Evolutionary conservation across 306 rosid species (phyloP).

Genomic region (Glycine soja): DNA sequence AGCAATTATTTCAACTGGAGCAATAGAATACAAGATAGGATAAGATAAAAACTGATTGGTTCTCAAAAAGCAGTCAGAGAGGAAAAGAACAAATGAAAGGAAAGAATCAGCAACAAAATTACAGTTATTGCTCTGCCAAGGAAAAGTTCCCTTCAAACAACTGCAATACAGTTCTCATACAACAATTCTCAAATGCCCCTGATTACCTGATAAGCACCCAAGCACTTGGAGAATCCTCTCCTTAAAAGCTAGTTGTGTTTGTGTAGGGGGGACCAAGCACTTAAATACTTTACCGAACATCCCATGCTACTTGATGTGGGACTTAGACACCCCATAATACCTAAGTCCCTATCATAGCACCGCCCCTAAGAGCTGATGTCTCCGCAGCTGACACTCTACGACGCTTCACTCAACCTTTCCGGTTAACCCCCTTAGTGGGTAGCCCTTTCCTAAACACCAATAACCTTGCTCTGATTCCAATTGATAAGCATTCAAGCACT

Average conservation of each 20-base stretch:
- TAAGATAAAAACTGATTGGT: neutral
- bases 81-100: neutral
- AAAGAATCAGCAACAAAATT: neutral
- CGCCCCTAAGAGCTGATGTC: neutral
- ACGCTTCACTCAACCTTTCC: neutral
- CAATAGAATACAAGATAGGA: slow-evolving; percentile 1
- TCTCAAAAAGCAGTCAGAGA: neutral
- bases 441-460: neutral
- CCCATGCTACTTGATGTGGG: neutral
- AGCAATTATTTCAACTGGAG: slow-evolving; percentile 3
- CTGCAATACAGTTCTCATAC: neutral
- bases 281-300: neutral
- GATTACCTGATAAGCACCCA: neutral
- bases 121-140: neutral
- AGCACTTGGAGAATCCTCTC: neutral
- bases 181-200: neutral
- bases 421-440: neutral
- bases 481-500: neutral
- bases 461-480: neutral
- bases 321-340: neutral
- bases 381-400: neutral
- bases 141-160: neutral
- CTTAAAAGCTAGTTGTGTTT: neutral
- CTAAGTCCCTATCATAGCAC: neutral
- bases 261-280: neutral